Evolutionary conservation across 371 early-diverging fungal species (phyloP), one percentile per base, ranked within the genome.

Genomic region (Mortierella sp.): DNA sequence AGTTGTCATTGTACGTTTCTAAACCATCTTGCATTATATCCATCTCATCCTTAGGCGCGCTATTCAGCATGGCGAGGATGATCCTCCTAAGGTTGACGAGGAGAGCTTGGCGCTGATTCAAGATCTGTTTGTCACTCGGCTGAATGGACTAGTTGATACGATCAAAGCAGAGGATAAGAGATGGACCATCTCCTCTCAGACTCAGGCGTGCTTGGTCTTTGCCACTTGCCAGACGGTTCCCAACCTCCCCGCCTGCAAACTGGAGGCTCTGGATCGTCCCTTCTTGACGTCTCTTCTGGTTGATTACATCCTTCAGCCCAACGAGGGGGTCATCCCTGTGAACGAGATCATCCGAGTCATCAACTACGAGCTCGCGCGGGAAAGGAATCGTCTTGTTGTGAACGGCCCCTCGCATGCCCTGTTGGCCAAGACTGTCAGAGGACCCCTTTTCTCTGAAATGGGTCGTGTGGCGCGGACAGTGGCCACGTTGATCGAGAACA

Each of bases 61-160:
- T 11, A 73, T 86, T 63, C 87, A 86, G 49, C 87, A 86, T 72
- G 83, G 71, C 48, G 83, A 82, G 41, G 87, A 86, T 46, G 82
- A 82, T 35, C 76, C 76, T 16, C 83, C 80, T 10, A 82, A 73
- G 43, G 83, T 86, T 8, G 87, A 86, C 24, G 72, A 70, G 27
- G 83, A 82, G 29, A 82, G 83, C 70, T 68, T 86, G 54, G 80
- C 78, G 12, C 58, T 86, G 48, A 72, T 86, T 70, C 83, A 86
- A 78, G 87, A 86, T 32, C n/a, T 86, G 46, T 82, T 75, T 65
- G 71, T 82, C 12, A 29, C 77, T 29, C 79, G 71, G 51, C 56
- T 86, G 21, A 65, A 46, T 16, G 78, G 38, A 60, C 44, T 75
- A 63, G 41, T 73, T 0, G 75, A 74, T 0, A 14, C 70, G 0